Percentiles rank a stretch among this genome's conserved stretches.
Evolutionary conservation across 2,329 filamentous ascomycete species (phyloP).

Genomic region (Cladosporium sp.): DNA sequence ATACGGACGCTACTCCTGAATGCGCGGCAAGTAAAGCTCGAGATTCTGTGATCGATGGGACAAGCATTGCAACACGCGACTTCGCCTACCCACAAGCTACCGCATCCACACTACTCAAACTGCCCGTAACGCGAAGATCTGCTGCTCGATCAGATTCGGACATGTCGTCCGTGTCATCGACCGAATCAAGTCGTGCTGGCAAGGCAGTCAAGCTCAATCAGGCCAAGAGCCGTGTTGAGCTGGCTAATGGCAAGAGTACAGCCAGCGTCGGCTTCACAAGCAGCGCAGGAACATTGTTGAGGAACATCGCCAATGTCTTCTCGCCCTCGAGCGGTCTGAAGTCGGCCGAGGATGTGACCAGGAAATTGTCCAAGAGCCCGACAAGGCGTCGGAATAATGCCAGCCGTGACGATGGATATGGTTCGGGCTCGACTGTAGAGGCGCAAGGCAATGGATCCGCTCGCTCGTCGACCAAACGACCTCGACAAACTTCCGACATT

Average conservation of each 20-base stretch:
- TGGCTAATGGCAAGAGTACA: not conserved
- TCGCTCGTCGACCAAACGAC: not conserved
- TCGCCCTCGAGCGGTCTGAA: not conserved
- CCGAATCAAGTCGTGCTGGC: slow-evolving; percentile 3
- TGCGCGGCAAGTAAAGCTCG: not conserved
- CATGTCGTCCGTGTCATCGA: not conserved
- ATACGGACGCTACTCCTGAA: not conserved
- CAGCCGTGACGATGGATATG: not conserved
- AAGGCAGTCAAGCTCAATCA: not conserved
- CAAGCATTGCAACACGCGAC: not conserved
- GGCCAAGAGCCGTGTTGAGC: not conserved
- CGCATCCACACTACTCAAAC: not conserved
- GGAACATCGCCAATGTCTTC: not conserved
- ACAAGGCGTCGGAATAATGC: not conserved
- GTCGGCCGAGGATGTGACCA: not conserved
- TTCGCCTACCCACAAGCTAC: not conserved
- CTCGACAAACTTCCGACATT: not conserved
- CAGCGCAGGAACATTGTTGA: not conserved
- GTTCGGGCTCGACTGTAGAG: not conserved
- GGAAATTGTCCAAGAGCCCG: not conserved
- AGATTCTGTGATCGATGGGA: not conserved
- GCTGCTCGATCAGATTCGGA: not conserved
- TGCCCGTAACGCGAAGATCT: not conserved
- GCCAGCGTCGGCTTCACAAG: not conserved
- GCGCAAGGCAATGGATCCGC: not conserved